These are phyloP conservation scores for Colletotrichum spinosum DNA, from an alignment of 2,329 filamentous ascomycete genomes.

Conservation along the genomic window DNA sequence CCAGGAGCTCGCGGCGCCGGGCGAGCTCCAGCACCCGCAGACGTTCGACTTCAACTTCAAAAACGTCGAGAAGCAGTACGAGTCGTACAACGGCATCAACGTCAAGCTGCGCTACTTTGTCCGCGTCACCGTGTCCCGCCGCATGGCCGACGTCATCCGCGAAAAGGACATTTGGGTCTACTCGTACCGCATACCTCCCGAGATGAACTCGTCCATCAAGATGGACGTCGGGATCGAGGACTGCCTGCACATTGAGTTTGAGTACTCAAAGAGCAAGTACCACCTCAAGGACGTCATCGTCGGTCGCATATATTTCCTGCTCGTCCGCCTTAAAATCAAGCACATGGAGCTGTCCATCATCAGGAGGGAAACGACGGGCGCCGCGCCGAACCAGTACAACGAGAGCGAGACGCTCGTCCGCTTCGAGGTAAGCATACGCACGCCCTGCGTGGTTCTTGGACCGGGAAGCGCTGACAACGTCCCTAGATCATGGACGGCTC, in stretches of 20 bases:
- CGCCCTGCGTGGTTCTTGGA: neutral
- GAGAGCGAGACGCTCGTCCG: constrained; percentile 98
- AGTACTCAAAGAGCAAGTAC: constrained; percentile 99
- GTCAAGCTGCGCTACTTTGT: constrained; percentile 99
- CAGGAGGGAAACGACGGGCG: constrained; percentile 93
- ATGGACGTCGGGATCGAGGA: constrained; percentile 99
- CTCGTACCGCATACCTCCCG: constrained; percentile 95
- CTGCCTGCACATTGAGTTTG: constrained; percentile 98
- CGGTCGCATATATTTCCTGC: constrained; percentile 96
- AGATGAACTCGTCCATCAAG: constrained; percentile 99
- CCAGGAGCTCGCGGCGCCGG: constrained; percentile 95
- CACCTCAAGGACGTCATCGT: constrained; percentile 99
- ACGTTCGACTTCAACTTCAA: constrained; percentile 99
- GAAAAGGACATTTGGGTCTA: constrained; percentile 99
- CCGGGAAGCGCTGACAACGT: constrained; percentile 1
- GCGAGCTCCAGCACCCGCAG: constrained; percentile 98
- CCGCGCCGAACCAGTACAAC: constrained; percentile 98
- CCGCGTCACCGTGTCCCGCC: constrained; percentile 92
- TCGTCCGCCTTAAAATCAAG: constrained; percentile 98
- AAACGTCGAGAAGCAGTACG: constrained; percentile 99
- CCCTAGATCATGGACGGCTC: constrained; percentile 96
- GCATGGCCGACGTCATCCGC: constrained; percentile 97
- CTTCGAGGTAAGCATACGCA: constrained; percentile 76
- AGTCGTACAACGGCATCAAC: constrained; percentile 99
- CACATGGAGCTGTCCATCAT: constrained; percentile 99